phyloP scores from a whole-genome alignment of 139 green algal species.

The Protoeuglena noctilucae region DNA sequence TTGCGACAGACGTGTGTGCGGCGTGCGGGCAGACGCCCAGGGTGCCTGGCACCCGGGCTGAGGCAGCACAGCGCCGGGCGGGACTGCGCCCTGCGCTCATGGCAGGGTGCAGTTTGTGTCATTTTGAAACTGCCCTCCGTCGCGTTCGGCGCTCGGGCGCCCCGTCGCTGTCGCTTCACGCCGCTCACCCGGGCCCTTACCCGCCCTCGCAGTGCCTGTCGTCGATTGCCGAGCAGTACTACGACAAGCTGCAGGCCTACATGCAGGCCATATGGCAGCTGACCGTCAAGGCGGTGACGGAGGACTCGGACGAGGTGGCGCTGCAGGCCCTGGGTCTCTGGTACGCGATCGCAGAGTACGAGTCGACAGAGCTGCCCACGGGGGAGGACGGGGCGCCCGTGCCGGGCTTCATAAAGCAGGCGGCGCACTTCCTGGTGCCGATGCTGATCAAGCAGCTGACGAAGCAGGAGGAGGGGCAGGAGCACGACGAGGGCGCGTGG shows the following conservation, averaged over 20 bases:
- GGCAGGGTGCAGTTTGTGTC: too few relatives aligned
- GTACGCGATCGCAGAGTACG: slow-evolving; percentile 66
- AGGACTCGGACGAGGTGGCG: slow-evolving; percentile 78
- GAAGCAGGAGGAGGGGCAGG: slow-evolving; percentile 91
- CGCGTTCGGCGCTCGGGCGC: too few relatives aligned
- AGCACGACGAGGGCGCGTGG: slow-evolving; percentile 79
- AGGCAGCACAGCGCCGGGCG: too few relatives aligned
- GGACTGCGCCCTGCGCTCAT: too few relatives aligned
- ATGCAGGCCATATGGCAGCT: slow-evolving; percentile 89
- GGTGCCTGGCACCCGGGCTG: too few relatives aligned
- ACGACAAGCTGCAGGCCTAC: slow-evolving; percentile 79
- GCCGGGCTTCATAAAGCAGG: slow-evolving; percentile 75
- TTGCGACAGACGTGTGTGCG: too few relatives aligned
- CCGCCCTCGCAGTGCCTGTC: slow-evolving; percentile 92
- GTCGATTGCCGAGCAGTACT: slow-evolving; percentile 73
- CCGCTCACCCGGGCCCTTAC: too few relatives aligned
- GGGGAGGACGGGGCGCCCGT: slow-evolving; percentile 23
- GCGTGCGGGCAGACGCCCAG: too few relatives aligned
- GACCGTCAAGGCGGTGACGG: slow-evolving; percentile 60
- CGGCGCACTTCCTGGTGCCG: slow-evolving; percentile 59
- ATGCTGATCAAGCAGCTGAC: slow-evolving; percentile 86
- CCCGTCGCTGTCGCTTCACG: too few relatives aligned
- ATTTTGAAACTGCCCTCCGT: too few relatives aligned
- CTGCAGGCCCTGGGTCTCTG: slow-evolving; percentile 94
- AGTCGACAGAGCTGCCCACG: slow-evolving; percentile 44